phyloP scores from a whole-genome alignment of 257 asterid genomes.

The Eucommia ulmoides region DNA sequence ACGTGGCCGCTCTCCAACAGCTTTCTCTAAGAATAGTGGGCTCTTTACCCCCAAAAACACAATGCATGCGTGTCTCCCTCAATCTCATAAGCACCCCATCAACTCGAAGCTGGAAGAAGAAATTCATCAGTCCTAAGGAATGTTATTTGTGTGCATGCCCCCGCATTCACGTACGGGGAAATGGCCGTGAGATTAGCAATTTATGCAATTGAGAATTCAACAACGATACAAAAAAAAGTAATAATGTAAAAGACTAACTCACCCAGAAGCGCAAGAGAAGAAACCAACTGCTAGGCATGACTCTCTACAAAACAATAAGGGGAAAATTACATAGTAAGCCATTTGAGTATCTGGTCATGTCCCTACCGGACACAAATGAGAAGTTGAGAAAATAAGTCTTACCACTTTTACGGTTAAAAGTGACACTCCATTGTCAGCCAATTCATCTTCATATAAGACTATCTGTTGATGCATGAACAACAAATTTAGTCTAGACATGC shows the following conservation, averaged over 20 bases:
- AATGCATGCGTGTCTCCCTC: conserved; percentile 95
- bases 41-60: conserved; percentile 39
- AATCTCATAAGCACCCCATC: conserved; percentile 97
- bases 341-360: conserved; percentile 1
- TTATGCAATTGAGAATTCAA: not conserved
- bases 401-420: conserved; percentile 97
- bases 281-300: conserved; percentile 96
- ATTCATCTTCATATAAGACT: conserved; percentile 87
- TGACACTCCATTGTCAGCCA: conserved; percentile 94
- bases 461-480: conserved; percentile 39
- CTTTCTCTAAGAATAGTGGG: conserved; percentile 72
- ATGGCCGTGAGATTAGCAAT: not conserved
- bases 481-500: conserved; percentile 5
- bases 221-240: not conserved
- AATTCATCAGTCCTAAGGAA: too few relatives aligned
- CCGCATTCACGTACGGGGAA: not conserved
- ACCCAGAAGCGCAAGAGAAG: conserved; percentile 97
- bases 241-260: conserved; percentile 23
- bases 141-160: not conserved
- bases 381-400: too few relatives aligned
- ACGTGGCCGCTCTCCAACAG: conserved; percentile 91
- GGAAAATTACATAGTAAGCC: conserved; percentile 10
- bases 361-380: not conserved
- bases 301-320: conserved; percentile 62
- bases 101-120: conserved; percentile 91